A percentile compares a stretch with the other conserved stretches of the same genome.
phyloP scores from a whole-genome alignment of 208 protist genomes.

The Leishmania amazonensis region DNA sequence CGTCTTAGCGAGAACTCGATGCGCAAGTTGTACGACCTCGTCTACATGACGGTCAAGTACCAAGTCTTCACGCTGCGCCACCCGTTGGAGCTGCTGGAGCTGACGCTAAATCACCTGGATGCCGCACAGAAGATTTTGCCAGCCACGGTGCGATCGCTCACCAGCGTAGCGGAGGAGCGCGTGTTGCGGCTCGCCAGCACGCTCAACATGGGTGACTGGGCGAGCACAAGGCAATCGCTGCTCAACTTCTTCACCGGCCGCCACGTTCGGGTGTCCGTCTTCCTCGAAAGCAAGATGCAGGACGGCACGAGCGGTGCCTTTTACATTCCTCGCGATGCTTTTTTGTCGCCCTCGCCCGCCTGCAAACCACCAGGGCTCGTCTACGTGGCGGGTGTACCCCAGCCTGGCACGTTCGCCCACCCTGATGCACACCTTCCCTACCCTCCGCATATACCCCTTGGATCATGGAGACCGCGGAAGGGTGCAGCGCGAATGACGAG shows the following conservation, averaged over 20 bases:
- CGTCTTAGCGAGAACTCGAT: conserved; percentile 80
- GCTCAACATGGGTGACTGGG: conserved; percentile 54
- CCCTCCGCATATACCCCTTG: conserved; percentile 35
- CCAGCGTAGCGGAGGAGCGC: conserved; percentile 27
- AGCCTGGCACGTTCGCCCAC: conserved; percentile 44
- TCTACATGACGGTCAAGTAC: conserved; percentile 94
- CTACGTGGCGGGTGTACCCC: conserved; percentile 16
- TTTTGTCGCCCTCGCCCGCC: conserved; percentile 45
- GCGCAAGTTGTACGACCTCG: conserved; percentile 94
- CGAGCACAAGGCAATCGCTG: conserved; percentile 60
- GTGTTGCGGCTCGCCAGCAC: conserved; percentile 30
- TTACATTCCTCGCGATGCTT: conserved; percentile 36
- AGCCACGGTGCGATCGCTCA: conserved; percentile 4
- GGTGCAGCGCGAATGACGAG: conserved; percentile 37
- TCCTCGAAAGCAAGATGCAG: conserved; percentile 82
- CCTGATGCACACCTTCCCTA: conserved; percentile 42
- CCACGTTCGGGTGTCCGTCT: conserved; percentile 86
- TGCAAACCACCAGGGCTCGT: conserved; percentile 66
- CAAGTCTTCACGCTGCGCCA: conserved; percentile 77
- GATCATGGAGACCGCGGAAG: conserved; percentile 46
- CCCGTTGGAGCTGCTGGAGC: conserved; percentile 83
- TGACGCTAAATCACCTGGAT: conserved; percentile 91
- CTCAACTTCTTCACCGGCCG: conserved; percentile 72
- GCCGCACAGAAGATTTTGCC: conserved; percentile 46
- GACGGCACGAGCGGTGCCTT: conserved; percentile 60